Base-by-base conservation (phyloP, 2,329 filamentous ascomycete genomes). In the Epichloe sp. region DNA sequence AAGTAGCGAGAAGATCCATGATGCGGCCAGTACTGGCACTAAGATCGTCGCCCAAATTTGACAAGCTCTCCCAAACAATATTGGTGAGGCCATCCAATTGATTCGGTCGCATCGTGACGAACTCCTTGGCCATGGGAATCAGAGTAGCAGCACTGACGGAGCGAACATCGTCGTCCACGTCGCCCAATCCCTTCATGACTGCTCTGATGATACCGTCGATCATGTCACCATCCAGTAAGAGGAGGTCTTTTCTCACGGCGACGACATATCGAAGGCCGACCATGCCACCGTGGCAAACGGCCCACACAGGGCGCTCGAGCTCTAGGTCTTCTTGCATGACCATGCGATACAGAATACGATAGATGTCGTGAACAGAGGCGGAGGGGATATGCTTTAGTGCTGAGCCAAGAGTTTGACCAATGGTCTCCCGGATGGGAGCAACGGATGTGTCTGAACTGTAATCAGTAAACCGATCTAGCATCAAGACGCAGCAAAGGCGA, bases 381-480 rank as follows among this genome's bases (percentile, higher is more conserved):
- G 83, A 73, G 0, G 88, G 83, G 6, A 98, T 76, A 64, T 95
- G 88, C 57, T 87, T 88, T 50, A 98, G 72, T 14, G 94, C 80
- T 12, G 91, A 88, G 59, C 91, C 94, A 14, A 98, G 74, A 2
- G 90, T 91, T 68, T 98, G 93, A 44, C 93, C 93, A 41, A 95
- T 87, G 0, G 90, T 95, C 70, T 98, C 93, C 57, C 93, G 79
- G 56, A 98, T 96, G 0, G 93, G 93, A 0, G 93, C 93, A 41
- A 98, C 89, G 1, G 94, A 95, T 49, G 88, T 98, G 66, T 98
- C 93, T 5, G 90, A 95, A 53, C 94, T 93, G 70, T 96, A 98
- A 63, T 98, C 93, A 52, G 90, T 94, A 63, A 98, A 98, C 49
- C 90, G 83, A 69, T 98, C 93, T 15, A 98, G 81, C 83, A 98